A percentile compares a stretch with the other conserved stretches of the same genome.
phyloP scores from a whole-genome alignment of 108 stramenopile species.

The Nitzschia sp. region DNA sequence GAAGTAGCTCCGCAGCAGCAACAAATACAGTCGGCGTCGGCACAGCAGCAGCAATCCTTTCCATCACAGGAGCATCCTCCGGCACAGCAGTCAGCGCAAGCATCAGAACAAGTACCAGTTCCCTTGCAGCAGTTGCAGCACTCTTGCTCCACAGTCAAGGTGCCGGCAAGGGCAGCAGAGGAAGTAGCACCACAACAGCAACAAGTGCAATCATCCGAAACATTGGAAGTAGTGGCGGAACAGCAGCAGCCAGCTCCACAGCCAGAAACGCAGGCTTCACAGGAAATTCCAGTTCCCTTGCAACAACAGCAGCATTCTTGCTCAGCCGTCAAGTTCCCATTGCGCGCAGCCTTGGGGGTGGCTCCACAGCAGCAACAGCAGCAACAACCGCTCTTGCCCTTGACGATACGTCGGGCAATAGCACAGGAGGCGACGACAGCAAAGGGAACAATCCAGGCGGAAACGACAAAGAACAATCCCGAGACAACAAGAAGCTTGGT shows the following conservation, averaged over 20 bases:
- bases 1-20: slow-evolving; percentile 38
- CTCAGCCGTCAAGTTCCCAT: slow-evolving; percentile 14
- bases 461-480: background rate
- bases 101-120: slow-evolving; percentile 18
- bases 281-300: slow-evolving; percentile 30
- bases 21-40: slow-evolving; percentile 21
- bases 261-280: slow-evolving; percentile 10
- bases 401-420: slow-evolving; percentile 4
- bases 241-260: slow-evolving; percentile 1
- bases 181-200: slow-evolving; percentile 32
- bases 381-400: background rate
- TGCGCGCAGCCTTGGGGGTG: slow-evolving; percentile 6
- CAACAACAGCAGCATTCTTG: slow-evolving; percentile 33
- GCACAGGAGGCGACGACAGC: slow-evolving; percentile 10
- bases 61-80: slow-evolving; percentile 16
- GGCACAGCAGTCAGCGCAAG: slow-evolving; percentile 36
- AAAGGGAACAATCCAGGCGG: background rate
- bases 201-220: slow-evolving; percentile 18
- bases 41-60: slow-evolving; percentile 15
- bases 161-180: slow-evolving; percentile 3
- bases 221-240: background rate
- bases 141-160: slow-evolving; percentile 6
- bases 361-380: slow-evolving; percentile 42
- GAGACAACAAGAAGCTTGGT: no score
- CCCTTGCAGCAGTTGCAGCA: slow-evolving; percentile 42